These are phyloP conservation scores for Cladophialophora bantiana DNA, from an alignment of 2,329 filamentous ascomycete species.

Conservation along the genomic window DNA sequence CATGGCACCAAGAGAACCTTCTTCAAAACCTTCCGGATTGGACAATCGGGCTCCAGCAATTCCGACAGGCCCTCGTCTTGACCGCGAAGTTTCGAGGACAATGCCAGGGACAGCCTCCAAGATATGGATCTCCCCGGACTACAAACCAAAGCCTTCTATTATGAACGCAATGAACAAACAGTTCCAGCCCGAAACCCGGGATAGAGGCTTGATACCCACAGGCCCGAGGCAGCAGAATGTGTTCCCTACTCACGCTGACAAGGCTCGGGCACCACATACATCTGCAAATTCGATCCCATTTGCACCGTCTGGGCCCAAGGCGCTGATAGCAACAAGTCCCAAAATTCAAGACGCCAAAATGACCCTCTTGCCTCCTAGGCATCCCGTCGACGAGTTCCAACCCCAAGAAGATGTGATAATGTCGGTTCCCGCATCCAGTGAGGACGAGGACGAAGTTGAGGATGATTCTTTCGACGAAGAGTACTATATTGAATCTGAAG, in stretches of 20 bases:
- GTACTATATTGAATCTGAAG: conserved; percentile 55
- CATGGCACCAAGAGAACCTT: conserved; percentile 24
- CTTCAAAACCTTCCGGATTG: conserved; percentile 22
- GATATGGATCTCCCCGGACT: conserved; percentile 35
- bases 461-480: conserved; percentile 54
- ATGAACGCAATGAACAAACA: conserved; percentile 37
- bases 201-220: conserved; percentile 28
- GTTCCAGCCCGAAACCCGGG: conserved; percentile 29
- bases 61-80: conserved; percentile 38
- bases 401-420: conserved; percentile 37
- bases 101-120: conserved; percentile 27
- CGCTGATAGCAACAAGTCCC: conserved; percentile 29
- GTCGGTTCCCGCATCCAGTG: conserved; percentile 44
- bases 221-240: conserved; percentile 30
- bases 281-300: conserved; percentile 20
- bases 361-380: conserved; percentile 21
- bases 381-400: conserved; percentile 18
- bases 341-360: conserved; percentile 30
- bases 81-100: conserved; percentile 31
- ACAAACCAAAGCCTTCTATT: conserved; percentile 38
- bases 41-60: conserved; percentile 29
- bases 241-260: conserved; percentile 28
- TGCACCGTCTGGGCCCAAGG: conserved; percentile 31
- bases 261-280: conserved; percentile 18
- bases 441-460: conserved; percentile 54